Percentiles rank a stretch among this genome's conserved stretches.
Conservation (phyloP, 352 stramenopile genomes). For the Pythium oligandrum region DNA sequence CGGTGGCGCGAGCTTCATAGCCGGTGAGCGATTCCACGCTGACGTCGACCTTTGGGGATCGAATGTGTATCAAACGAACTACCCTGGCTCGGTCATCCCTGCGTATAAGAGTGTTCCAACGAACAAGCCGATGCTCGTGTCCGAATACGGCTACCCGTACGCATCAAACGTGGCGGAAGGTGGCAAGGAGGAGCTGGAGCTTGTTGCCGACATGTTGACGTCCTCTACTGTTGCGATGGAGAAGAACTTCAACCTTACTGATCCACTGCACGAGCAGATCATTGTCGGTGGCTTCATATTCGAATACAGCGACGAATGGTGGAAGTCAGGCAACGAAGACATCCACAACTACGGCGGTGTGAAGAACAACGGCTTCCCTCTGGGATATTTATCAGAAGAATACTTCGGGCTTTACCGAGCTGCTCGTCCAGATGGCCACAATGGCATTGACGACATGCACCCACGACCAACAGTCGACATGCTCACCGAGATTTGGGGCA, state of each 20-base stretch:
- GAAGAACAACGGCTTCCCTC: conserved; percentile 43
- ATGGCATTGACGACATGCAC: conserved; percentile 20
- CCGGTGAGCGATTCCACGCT: conserved; percentile 33
- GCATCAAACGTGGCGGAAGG: conserved; percentile 39
- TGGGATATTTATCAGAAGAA: conserved; percentile 63
- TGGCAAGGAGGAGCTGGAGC: conserved; percentile 30
- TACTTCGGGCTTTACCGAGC: conserved; percentile 49
- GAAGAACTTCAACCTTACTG: conserved; percentile 41
- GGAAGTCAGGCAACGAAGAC: conserved; percentile 48
- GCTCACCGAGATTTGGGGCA: conserved; percentile 42
- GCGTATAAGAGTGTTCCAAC: conserved; percentile 37
- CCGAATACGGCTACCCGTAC: conserved; percentile 64
- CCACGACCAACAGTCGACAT: conserved; percentile 46
- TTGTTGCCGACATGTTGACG: conserved; percentile 35
- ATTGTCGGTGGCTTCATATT: conserved; percentile 68
- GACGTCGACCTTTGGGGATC: conserved; percentile 71
- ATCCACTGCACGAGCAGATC: conserved; percentile 42
- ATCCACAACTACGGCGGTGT: conserved; percentile 48
- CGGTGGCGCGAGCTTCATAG: conserved; percentile 36
- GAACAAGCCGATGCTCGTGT: conserved; percentile 46
- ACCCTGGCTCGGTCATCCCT: conserved; percentile 45
- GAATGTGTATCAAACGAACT: conserved; percentile 71
- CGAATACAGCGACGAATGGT: conserved; percentile 78
- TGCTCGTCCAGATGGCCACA: conserved; percentile 3
- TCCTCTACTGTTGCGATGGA: conserved; percentile 51